phyloP scores from a whole-genome alignment of 768 basidiomycete species.

The Hydnomerulius pinastri region DNA sequence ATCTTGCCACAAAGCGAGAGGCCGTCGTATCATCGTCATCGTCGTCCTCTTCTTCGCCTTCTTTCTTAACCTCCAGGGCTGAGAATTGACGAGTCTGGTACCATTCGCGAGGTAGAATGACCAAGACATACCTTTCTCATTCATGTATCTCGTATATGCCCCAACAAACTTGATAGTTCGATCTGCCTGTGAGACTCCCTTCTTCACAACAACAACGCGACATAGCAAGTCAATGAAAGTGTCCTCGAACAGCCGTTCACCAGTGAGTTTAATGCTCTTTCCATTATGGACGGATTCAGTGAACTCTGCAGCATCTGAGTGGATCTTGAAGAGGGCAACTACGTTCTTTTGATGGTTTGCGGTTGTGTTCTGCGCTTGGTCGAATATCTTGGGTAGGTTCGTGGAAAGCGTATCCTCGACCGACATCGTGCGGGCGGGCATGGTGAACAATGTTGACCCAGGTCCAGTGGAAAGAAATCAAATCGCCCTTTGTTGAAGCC shows the following conservation, averaged over 20 bases:
- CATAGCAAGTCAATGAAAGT: conserved; percentile 60
- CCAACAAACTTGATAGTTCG: conserved; percentile 80
- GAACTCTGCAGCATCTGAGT: conserved; percentile 58
- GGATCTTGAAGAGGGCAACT: conserved; percentile 79
- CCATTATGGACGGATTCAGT: conserved; percentile 53
- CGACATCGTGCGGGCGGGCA: conserved; percentile 29
- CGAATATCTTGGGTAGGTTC: conserved; percentile 66
- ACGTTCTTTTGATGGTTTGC: conserved; percentile 92
- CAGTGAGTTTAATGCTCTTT: conserved; percentile 55
- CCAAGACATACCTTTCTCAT: conserved; percentile 64
- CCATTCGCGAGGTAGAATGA: not conserved
- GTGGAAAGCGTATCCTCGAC: conserved; percentile 29
- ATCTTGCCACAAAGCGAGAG: conserved; percentile 64
- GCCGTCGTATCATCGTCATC: conserved; percentile 69
- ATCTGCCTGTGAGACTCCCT: conserved; percentile 76
- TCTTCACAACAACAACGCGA: conserved; percentile 71
- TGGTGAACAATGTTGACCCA: conserved; percentile 14
- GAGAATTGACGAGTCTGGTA: not conserved
- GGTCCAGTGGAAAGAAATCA: not conserved
- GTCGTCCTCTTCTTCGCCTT: conserved; percentile 43
- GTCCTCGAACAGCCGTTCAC: conserved; percentile 78
- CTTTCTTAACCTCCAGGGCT: conserved; percentile 41
- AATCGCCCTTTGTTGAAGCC: too few species aligned
- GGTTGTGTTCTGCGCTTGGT: conserved; percentile 70
- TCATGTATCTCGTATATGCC: conserved; percentile 72